Evolutionary conservation across 2,329 filamentous ascomycete species (phyloP).

Genomic region (Lojkania enalia): DNA sequence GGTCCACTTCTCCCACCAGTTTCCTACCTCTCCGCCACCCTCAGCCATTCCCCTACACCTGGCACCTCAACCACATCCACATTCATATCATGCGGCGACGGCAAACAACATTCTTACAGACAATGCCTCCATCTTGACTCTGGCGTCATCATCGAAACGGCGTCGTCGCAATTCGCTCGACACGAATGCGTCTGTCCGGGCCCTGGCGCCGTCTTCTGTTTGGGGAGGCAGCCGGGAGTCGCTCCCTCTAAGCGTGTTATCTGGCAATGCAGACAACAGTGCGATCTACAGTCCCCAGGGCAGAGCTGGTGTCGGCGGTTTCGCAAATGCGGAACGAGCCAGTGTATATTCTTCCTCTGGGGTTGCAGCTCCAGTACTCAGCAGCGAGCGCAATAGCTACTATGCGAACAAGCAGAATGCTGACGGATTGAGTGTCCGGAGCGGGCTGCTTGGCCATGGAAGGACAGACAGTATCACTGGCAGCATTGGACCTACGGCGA

Average conservation of each 20-base stretch:
- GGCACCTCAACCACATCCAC: conserved; percentile 61
- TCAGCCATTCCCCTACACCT: conserved; percentile 75
- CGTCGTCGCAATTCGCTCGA: conserved; percentile 78
- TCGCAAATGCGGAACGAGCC: conserved; percentile 67
- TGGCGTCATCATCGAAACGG: conserved; percentile 80
- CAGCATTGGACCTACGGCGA: conserved; percentile 62
- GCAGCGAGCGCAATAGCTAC: conserved; percentile 82
- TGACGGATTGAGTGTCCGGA: conserved; percentile 78
- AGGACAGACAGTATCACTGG: conserved; percentile 81
- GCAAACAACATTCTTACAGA: conserved; percentile 82
- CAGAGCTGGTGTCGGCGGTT: conserved; percentile 57
- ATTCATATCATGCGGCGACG: conserved; percentile 76
- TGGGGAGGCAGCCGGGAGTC: conserved; percentile 82
- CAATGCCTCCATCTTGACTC: conserved; percentile 81
- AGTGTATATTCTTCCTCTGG: conserved; percentile 81
- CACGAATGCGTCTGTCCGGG: conserved; percentile 82
- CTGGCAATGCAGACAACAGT: conserved; percentile 62
- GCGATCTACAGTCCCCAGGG: conserved; percentile 57
- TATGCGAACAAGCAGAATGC: conserved; percentile 60
- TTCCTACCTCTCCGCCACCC: conserved; percentile 59
- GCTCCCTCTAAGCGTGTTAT: conserved; percentile 76
- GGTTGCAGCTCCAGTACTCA: conserved; percentile 60
- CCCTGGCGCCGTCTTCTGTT: conserved; percentile 78
- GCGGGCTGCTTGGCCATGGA: conserved; percentile 74
- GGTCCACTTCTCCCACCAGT: conserved; percentile 62